These are phyloP conservation scores for Cutaneotrichosporon spelunceum DNA, from an alignment of 1,284 basidiomycete genomes.

Conservation along the genomic window DNA sequence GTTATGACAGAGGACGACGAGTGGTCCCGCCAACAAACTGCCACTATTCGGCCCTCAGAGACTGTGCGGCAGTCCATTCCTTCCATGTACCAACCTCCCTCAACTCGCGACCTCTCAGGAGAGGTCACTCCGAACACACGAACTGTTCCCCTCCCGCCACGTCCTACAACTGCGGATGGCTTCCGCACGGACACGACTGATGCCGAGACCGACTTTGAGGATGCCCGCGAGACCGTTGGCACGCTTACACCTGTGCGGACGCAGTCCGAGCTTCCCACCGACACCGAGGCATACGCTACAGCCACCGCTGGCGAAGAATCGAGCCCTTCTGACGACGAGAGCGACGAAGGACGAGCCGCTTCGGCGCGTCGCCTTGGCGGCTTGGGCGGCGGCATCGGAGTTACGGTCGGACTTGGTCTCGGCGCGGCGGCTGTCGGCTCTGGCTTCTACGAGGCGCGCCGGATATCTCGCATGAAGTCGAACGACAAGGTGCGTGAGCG, in stretches of 20 bases:
- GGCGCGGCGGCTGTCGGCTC: conserved; percentile 28
- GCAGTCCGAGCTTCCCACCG: conserved; percentile 60
- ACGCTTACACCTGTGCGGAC: conserved; percentile 62
- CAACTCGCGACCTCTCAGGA: conserved; percentile 18
- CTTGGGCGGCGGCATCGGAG: conserved; percentile 4
- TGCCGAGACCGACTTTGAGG: conserved; percentile 69
- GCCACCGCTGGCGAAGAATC: conserved; percentile 39
- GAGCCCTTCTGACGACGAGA: conserved; percentile 57
- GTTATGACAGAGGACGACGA: conserved; percentile 37
- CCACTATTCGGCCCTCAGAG: conserved; percentile 15
- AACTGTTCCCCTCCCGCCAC: conserved; percentile 31
- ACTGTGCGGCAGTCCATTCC: not conserved
- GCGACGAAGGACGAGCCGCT: not conserved
- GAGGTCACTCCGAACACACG: conserved; percentile 42
- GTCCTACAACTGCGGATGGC: conserved; percentile 28
- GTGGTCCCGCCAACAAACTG: conserved; percentile 25
- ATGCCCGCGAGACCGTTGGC: conserved; percentile 70
- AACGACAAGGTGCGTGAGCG: conserved; percentile 39
- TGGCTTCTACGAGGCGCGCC: conserved; percentile 33
- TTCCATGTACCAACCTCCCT: conserved; percentile 5
- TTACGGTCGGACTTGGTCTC: conserved; percentile 22
- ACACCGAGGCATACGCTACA: conserved; percentile 44
- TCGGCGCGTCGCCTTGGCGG: conserved; percentile 3
- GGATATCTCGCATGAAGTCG: conserved; percentile 18
- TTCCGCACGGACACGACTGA: conserved; percentile 55